Percentiles rank a stretch among this genome's conserved stretches.
These are phyloP conservation scores for Steccherinum ochraceum DNA, from an alignment of 768 basidiomycete species.

Conservation along the genomic window DNA sequence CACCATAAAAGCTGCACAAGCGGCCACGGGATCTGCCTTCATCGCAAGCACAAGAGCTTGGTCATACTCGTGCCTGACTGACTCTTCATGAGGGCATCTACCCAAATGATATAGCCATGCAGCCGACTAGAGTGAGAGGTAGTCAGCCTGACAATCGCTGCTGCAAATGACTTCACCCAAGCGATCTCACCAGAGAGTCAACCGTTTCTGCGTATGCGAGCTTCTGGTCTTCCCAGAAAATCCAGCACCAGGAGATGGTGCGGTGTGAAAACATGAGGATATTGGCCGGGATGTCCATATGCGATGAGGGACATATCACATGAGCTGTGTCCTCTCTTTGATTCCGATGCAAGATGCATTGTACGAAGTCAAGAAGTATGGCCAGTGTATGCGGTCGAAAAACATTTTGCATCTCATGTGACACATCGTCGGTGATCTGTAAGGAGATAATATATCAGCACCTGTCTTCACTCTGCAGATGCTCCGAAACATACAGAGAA, in stretches of 20 bases:
- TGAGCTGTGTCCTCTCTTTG: slow-evolving; percentile 7
- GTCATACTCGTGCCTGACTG: not conserved
- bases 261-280: slow-evolving; percentile 57
- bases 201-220: slow-evolving; percentile 43
- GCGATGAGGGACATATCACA: slow-evolving; percentile 10
- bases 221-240: slow-evolving; percentile 50
- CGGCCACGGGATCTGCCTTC: not conserved
- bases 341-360: slow-evolving; percentile 29
- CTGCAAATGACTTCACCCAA: too few species aligned
- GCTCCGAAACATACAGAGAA: slow-evolving; percentile 28
- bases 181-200: slow-evolving; percentile 43
- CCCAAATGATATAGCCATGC: slow-evolving; percentile 10
- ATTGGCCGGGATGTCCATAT: slow-evolving; percentile 36
- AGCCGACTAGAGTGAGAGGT: slow-evolving; percentile 7
- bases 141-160: too few species aligned
- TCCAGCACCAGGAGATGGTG: slow-evolving; percentile 61
- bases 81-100: not conserved
- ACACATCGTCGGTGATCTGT: slow-evolving; percentile 6
- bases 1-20: not conserved
- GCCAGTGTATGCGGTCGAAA: slow-evolving; percentile 44
- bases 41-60: not conserved
- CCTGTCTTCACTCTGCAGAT: too few species aligned
- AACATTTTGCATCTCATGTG: not conserved
- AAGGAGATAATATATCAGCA: not conserved
- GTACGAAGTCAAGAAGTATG: slow-evolving; percentile 39